These are phyloP conservation scores for Flueggea neowawraea DNA, from an alignment of 441 rosid species.

Conservation along the genomic window DNA sequence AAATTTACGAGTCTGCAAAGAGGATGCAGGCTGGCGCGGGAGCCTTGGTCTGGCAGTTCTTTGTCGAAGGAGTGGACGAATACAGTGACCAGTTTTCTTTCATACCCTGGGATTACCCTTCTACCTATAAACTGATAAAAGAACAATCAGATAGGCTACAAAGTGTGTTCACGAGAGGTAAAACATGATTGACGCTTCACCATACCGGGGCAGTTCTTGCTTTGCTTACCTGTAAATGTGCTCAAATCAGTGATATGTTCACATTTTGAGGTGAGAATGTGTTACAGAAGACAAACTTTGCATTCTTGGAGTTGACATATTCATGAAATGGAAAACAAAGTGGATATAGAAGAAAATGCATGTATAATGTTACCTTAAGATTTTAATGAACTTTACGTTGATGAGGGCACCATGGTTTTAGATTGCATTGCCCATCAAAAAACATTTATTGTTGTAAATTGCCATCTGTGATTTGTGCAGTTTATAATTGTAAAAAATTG, in stretches of 20 bases:
- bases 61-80: constrained; percentile 34
- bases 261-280: too few species aligned
- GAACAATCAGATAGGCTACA: constrained; percentile 37
- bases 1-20: constrained; percentile 37
- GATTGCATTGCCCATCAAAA: too few species aligned
- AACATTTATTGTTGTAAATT: too few species aligned
- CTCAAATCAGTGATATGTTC: not conserved
- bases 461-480: too few species aligned
- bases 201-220: not conserved
- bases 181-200: not conserved
- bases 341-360: too few species aligned
- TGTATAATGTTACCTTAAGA: too few species aligned
- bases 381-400: too few species aligned
- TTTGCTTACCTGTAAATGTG: not conserved
- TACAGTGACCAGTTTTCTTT: constrained; percentile 35
- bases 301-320: too few species aligned
- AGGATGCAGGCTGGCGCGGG: constrained; percentile 41
- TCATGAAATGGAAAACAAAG: too few species aligned
- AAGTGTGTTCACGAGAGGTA: not conserved
- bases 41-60: constrained; percentile 45
- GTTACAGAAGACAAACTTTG: too few species aligned
- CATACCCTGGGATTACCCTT: constrained; percentile 34
- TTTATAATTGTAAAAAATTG: too few species aligned
- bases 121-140: constrained; percentile 29
- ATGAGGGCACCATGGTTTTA: too few species aligned